A percentile compares a stretch with the other conserved stretches of the same genome.
Evolutionary conservation across 73 alveolate genomes (phyloP).

Genomic region (Paramecium sonneborni): DNA sequence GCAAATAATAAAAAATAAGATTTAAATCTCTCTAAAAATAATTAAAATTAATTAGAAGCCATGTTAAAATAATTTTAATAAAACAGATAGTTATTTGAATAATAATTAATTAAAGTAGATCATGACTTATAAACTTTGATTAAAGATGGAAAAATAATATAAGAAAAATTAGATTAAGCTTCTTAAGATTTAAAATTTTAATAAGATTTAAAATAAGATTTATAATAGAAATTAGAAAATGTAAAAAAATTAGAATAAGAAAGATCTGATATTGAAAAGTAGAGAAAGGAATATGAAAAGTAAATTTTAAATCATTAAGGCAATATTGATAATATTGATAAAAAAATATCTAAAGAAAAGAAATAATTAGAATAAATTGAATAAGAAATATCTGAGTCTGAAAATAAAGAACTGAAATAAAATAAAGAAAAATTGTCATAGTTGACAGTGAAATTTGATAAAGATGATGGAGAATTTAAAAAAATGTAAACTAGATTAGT

Average conservation of each 20-base stretch:
- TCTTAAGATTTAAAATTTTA: conserved; percentile 61
- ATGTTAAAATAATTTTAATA: conserved; percentile 40
- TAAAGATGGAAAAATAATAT: conserved; percentile 22
- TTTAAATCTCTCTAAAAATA: conserved; percentile 24
- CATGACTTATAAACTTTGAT: conserved; percentile 41
- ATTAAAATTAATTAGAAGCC: conserved; percentile 72
- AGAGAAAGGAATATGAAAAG: conserved; percentile 60
- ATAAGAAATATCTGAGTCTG: neutral
- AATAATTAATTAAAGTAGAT: neutral
- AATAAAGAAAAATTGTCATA: neutral
- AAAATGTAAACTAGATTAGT: conserved; percentile 70
- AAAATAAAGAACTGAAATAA: conserved; percentile 8
- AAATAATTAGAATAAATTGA: neutral
- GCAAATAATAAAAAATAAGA: conserved; percentile 66
- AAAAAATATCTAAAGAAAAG: conserved; percentile 58
- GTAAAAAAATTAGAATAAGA: conserved; percentile 73
- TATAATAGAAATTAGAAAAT: conserved; percentile 66
- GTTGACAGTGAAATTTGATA: conserved; percentile 23
- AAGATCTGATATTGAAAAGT: conserved; percentile 66
- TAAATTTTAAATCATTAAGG: conserved; percentile 23
- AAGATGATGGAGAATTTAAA: conserved; percentile 75
- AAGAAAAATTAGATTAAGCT: conserved; percentile 49
- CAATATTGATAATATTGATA: conserved; percentile 70
- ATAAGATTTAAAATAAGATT: conserved; percentile 69
- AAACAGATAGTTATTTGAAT: neutral